Conservation (phyloP, 129 eudicot species). For the Dittrichia graveolens region DNA sequence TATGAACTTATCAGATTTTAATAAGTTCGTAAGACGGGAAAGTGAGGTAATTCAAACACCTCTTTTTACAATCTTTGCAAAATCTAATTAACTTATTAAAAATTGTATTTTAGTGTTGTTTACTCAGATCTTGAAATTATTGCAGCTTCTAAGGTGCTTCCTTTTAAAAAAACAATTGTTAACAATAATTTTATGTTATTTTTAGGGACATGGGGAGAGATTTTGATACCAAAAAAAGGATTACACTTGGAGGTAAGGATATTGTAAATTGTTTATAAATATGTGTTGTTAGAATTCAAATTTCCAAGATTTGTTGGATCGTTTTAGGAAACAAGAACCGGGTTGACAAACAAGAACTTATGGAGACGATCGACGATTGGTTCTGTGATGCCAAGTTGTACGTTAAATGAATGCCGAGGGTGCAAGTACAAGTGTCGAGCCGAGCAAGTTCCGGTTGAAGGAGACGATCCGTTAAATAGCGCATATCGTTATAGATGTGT, state of each 20-base stretch:
- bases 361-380: conserved; percentile 51
- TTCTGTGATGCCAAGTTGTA: conserved; percentile 77
- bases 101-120: too few species aligned
- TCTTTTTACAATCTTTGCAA: too few species aligned
- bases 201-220: conserved; percentile 24
- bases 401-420: conserved; percentile 86
- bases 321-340: conserved; percentile 33
- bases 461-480: conserved; percentile 76
- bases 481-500: conserved; percentile 84
- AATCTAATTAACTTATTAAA: too few species aligned
- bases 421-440: conserved; percentile 69
- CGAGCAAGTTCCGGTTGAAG: conserved; percentile 84
- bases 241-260: conserved; percentile 19
- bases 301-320: neutral
- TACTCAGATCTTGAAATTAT: conserved; percentile 14
- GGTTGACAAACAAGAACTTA: conserved; percentile 21
- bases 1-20: too few species aligned
- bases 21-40: too few species aligned
- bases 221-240: conserved; percentile 19
- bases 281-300: neutral
- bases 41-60: too few species aligned
- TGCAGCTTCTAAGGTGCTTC: too few species aligned
- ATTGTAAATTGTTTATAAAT: neutral
- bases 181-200: neutral
- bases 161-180: too few species aligned